These are phyloP conservation scores for Tripterygium wilfordii DNA, from an alignment of 177 flowering plant species.

Conservation along the genomic window DNA sequence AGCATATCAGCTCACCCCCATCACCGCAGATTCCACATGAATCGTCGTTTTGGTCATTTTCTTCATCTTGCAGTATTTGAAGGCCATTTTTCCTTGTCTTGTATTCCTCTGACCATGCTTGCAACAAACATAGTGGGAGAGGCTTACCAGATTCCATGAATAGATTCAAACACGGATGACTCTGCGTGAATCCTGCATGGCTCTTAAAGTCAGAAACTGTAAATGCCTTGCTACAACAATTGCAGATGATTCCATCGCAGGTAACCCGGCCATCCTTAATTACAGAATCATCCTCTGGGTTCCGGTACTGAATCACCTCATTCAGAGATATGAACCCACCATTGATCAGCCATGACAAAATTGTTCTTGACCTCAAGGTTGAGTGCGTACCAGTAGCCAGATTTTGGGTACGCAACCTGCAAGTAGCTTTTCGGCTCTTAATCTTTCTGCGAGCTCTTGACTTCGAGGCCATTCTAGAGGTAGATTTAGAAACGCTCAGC, in stretches of 20 bases:
- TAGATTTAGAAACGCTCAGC: conserved; percentile 16
- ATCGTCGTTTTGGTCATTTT: conserved; percentile 84
- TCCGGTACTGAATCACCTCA: conserved; percentile 72
- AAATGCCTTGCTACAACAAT: conserved; percentile 59
- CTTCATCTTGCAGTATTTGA: conserved; percentile 32
- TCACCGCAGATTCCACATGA: conserved; percentile 95
- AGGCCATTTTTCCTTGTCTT: conserved; percentile 51
- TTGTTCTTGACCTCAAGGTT: conserved; percentile 55
- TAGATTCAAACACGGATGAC: conserved; percentile 68
- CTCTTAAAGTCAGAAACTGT: conserved; percentile 69
- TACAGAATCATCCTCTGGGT: conserved; percentile 46
- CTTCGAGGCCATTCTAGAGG: conserved; percentile 20
- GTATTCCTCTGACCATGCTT: conserved; percentile 96
- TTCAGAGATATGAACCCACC: conserved; percentile 52
- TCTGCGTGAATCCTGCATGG: conserved; percentile 74
- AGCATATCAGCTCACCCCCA: conserved; percentile 93
- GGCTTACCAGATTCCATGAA: conserved; percentile 77
- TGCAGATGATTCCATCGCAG: conserved; percentile 69
- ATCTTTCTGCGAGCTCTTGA: conserved; percentile 38
- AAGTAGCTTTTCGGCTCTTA: conserved; percentile 48
- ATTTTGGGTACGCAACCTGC: conserved; percentile 62
- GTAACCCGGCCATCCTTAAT: conserved; percentile 71
- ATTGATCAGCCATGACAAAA: conserved; percentile 79
- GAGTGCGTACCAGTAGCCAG: conserved; percentile 41
- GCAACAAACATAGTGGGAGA: conserved; percentile 66